A percentile compares a stretch with the other conserved stretches of the same genome.
phyloP scores from a whole-genome alignment of 2,329 filamentous ascomycete species.

The Colletotrichum australisinense region DNA sequence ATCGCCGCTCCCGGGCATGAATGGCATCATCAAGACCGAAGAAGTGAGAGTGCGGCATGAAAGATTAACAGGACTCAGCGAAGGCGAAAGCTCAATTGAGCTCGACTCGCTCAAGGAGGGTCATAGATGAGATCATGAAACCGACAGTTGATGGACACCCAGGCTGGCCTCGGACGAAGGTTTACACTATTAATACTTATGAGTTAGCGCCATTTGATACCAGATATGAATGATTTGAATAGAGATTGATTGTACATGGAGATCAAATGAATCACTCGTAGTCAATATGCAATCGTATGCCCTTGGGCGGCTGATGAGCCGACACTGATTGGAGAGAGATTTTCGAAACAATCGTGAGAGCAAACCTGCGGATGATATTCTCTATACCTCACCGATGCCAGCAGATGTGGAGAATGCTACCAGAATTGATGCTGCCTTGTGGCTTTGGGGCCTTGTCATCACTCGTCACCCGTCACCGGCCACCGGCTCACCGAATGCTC shows the following conservation, averaged over 20 bases:
- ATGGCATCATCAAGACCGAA: conserved; percentile 45
- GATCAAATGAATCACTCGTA: no score
- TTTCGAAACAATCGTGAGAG: neutral
- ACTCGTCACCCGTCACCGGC: no score
- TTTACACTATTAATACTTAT: neutral
- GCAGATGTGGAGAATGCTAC: neutral
- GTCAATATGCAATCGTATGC: no score
- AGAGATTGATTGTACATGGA: neutral
- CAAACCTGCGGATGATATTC: neutral
- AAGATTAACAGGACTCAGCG: neutral
- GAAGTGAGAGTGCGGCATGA: conserved; percentile 43
- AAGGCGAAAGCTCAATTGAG: conserved; percentile 34
- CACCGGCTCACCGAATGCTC: no score
- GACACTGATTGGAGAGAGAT: no score
- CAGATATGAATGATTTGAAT: neutral
- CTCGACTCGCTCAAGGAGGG: conserved; percentile 6
- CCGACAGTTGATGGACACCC: neutral
- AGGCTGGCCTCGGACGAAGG: neutral
- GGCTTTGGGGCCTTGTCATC: no score
- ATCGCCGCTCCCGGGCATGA: neutral
- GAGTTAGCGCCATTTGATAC: neutral
- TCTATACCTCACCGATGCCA: neutral
- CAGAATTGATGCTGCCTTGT: neutral
- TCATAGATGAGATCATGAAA: neutral
- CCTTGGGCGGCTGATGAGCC: no score